A percentile compares a stretch with the other conserved stretches of the same genome.
Conservation (phyloP, 345 rosid genomes). For the Corymbia maculata region DNA sequence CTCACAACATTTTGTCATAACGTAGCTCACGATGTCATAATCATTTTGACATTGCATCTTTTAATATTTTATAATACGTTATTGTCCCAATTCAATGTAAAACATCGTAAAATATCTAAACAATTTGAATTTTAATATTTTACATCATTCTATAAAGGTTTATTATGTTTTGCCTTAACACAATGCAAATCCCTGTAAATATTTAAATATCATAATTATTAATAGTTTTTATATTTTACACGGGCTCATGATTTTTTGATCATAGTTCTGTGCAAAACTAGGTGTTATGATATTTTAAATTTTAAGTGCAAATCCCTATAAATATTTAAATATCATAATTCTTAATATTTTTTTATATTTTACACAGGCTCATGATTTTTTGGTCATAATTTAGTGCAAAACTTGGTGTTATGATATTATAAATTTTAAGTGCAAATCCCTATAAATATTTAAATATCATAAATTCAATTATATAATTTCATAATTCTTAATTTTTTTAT, state of each 20-base stretch:
- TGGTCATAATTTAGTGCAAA: no score
- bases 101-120: background rate
- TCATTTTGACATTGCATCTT: background rate
- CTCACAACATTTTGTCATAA: background rate
- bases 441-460: background rate
- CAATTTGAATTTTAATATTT: no score
- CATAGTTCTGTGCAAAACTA: no score
- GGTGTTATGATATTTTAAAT: no score
- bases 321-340: background rate
- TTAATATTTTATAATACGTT: no score
- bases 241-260: background rate
- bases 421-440: no score
- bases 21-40: background rate
- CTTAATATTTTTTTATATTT: no score
- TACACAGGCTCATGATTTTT: background rate
- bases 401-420: no score
- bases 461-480: no score
- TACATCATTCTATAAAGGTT: background rate
- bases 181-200: background rate
- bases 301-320: no score
- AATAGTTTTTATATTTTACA: no score
- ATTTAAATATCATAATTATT: background rate
- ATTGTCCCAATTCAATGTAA: background rate
- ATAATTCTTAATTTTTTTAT: no score
- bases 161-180: background rate